Base-by-base conservation (phyloP, 345 rosid genomes). In the Triadica sebifera region DNA sequence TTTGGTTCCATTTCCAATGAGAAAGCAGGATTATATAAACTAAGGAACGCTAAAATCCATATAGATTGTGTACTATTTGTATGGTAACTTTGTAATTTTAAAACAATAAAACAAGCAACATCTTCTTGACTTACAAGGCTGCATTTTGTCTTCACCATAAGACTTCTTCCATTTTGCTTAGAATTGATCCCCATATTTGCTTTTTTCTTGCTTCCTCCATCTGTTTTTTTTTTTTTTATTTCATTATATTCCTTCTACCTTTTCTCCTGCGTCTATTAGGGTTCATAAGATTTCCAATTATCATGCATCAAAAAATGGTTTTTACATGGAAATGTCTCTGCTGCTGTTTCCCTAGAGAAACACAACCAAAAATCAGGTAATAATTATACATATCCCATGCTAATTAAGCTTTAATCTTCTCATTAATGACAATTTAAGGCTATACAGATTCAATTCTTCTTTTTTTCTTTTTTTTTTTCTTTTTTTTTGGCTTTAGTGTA, bases 71-170 rank as follows among this genome's bases (percentile, higher is more conserved):
- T 10, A 46, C 0, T 65, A 29, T 29, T 29, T n/a, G n/a, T n/a
- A n/a, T n/a, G n/a, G n/a, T n/a, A n/a, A n/a, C n/a, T 29, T 29
- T 29, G 34, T 29, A 29, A 29, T 29, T 29, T 29, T 29, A 59
- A 17, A 20, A 43, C 22, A 58, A 20, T 9, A 8, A 11, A 10
- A 34, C 17, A 60, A 25, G 15, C 15, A 47, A 47, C 20, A 11
- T 29, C 46, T 46, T 60, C 83, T 75, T 77, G 77, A 60, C 83
- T 74, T 84, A 70, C 82, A 24, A 79, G 16, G 82, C 79, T 70
- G n/a, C n/a, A n/a, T n/a, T n/a, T n/a, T n/a, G n/a, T 24, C 75
- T 74, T 74, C 76, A 53, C 67, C 71, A 3, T 55, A 37, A 56
- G 8, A 13, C 45, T 37, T 67, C 25, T 67, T 49, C 24, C n/a